These are phyloP conservation scores for Climacium dendroides DNA, from an alignment of 225 moss, liverwort and hornwort genomes.

Conservation along the genomic window DNA sequence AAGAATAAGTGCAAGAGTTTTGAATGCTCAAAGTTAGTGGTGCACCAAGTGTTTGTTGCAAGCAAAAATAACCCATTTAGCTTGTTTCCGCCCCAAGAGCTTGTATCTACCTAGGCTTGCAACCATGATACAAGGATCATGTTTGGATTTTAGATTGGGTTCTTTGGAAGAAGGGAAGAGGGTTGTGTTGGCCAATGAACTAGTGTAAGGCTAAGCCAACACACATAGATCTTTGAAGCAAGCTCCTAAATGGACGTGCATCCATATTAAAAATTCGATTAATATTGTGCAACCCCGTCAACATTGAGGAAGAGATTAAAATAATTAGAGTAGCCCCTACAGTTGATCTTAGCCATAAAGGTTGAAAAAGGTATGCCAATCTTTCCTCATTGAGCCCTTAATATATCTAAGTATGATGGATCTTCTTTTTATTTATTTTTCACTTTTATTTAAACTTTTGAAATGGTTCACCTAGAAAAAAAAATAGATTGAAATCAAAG, in stretches of 20 bases:
- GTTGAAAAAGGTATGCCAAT: background rate
- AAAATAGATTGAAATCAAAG: background rate
- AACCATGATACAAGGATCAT: background rate
- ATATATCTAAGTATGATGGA: background rate
- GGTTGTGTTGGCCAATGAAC: background rate
- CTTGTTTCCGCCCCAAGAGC: fast-evolving
- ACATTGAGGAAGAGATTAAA: slow-evolving; percentile 46
- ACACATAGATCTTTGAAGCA: background rate
- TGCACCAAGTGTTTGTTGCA: background rate
- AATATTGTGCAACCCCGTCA: slow-evolving; percentile 39
- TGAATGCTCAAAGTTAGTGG: background rate
- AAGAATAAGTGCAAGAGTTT: background rate
- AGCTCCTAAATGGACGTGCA: background rate
- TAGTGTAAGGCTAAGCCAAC: background rate
- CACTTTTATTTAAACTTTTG: background rate
- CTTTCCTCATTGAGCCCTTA: background rate
- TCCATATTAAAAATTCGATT: slow-evolving; percentile 30
- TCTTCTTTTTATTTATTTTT: background rate
- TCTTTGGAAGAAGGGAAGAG: background rate
- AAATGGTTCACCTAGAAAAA: background rate
- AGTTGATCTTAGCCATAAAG: background rate
- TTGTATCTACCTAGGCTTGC: background rate
- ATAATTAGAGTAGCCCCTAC: slow-evolving; percentile 24
- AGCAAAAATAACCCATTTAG: background rate
- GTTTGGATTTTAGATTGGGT: background rate